A percentile compares a stretch with the other conserved stretches of the same genome.
Evolutionary conservation across 306 rosid species (phyloP).

Genomic region (Psophocarpus tetragonolobus): DNA sequence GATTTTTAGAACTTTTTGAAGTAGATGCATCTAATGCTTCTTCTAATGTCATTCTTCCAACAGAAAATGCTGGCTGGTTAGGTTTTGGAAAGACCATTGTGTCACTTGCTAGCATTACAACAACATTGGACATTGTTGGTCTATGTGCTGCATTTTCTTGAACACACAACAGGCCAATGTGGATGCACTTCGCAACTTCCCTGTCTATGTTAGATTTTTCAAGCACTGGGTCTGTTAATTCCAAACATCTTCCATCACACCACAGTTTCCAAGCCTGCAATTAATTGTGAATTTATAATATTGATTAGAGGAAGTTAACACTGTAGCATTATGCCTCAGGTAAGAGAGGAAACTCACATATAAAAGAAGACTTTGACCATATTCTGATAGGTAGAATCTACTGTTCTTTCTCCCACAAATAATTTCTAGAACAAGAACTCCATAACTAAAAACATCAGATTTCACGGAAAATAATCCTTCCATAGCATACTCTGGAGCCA

Average conservation of each 20-base stretch:
- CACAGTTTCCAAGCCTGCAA: constrained; percentile 54
- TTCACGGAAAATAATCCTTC: not conserved
- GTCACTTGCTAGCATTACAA: constrained; percentile 41
- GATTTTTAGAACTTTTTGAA: constrained; percentile 10
- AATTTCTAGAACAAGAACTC: constrained; percentile 36
- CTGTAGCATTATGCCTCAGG: not conserved
- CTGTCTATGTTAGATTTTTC: not conserved
- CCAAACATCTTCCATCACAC: constrained; percentile 44
- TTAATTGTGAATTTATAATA: not conserved
- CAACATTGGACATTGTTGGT: constrained; percentile 49
- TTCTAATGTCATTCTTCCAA: not conserved
- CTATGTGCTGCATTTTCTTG: constrained; percentile 53
- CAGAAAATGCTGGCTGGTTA: constrained; percentile 42
- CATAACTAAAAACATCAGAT: constrained; percentile 11
- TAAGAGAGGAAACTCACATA: not conserved
- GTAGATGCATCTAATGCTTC: not conserved
- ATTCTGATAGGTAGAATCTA: constrained; percentile 1
- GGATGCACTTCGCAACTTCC: constrained; percentile 45
- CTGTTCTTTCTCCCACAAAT: constrained; percentile 27
- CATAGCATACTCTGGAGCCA: not conserved
- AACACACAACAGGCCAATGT: constrained; percentile 52
- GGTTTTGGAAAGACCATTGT: constrained; percentile 44
- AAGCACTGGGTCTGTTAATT: constrained; percentile 45
- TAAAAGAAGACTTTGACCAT: constrained; percentile 6
- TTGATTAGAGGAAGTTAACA: not conserved